A percentile compares a stretch with the other conserved stretches of the same genome.
These are phyloP conservation scores for Trichophyton schoenleinii DNA, from an alignment of 2,329 filamentous ascomycete genomes.

Conservation along the genomic window DNA sequence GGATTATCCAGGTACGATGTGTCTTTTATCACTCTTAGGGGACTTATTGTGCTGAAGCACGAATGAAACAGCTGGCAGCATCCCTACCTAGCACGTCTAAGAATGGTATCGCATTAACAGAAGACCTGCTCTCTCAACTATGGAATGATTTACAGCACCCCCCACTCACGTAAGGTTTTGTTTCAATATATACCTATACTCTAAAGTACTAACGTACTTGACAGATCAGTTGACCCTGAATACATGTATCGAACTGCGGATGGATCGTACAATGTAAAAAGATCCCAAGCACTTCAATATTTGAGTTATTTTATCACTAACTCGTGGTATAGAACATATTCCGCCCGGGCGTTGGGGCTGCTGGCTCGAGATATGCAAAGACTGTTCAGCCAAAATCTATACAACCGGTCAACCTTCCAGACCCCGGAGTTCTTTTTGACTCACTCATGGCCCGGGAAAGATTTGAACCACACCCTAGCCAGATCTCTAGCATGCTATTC, in stretches of 20 bases:
- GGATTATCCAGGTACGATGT: conserved; percentile 35
- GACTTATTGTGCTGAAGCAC: conserved; percentile 10
- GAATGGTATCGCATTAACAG: conserved; percentile 16
- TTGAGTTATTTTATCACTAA: not conserved
- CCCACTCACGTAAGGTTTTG: conserved; percentile 17
- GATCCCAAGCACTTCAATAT: not conserved
- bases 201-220: conserved; percentile 16
- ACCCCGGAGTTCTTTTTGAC: conserved; percentile 19
- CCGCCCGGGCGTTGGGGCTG: conserved; percentile 17
- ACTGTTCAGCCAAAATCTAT: conserved; percentile 15
- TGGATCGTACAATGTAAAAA: conserved; percentile 16
- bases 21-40: no score
- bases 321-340: conserved; percentile 14
- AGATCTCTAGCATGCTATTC: conserved; percentile 37
- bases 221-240: conserved; percentile 26
- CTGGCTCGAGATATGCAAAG: conserved; percentile 20
- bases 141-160: conserved; percentile 25
- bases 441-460: conserved; percentile 12
- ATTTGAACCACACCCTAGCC: conserved; percentile 29
- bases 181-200: not conserved
- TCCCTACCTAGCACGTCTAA: conserved; percentile 18
- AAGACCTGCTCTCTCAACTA: conserved; percentile 19
- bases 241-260: conserved; percentile 24
- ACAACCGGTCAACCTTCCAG: conserved; percentile 15
- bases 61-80: conserved; percentile 18